Evolutionary conservation across 2,329 filamentous ascomycete species (phyloP).

Genomic region (Fusarium nanum): DNA sequence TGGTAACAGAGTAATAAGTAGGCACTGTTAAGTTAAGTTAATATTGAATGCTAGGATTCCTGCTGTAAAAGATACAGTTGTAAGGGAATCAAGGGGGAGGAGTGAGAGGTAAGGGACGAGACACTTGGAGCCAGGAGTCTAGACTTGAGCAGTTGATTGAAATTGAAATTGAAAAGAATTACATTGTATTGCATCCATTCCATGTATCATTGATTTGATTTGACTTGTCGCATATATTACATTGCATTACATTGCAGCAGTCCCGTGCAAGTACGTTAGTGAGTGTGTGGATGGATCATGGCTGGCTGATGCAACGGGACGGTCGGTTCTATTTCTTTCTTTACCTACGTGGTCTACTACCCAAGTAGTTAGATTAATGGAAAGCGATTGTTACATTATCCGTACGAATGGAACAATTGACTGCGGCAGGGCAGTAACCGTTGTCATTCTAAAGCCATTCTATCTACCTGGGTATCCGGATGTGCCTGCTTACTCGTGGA

Average conservation of each 20-base stretch:
- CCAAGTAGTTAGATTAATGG: no score
- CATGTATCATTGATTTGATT: neutral
- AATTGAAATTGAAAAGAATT: no score
- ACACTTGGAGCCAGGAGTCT: neutral
- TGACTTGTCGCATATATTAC: neutral
- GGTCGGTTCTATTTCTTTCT: neutral
- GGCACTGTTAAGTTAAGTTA: no score
- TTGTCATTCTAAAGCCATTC: neutral
- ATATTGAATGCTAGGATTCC: no score
- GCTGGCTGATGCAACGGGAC: constrained; percentile 14
- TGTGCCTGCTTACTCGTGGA: neutral
- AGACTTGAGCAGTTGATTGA: neutral
- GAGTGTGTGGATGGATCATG: constrained; percentile 1
- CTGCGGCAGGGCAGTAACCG: neutral
- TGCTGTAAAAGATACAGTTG: no score
- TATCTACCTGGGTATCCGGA: no score
- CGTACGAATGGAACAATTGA: neutral
- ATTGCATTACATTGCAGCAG: neutral
- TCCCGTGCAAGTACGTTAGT: neutral
- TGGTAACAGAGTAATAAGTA: no score
- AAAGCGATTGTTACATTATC: no score
- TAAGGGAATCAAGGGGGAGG: no score
- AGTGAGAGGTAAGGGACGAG: neutral
- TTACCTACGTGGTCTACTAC: no score
- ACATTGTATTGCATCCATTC: no score